These are phyloP conservation scores for Verticillium isaacii DNA, from an alignment of 2,329 filamentous ascomycete genomes.

Conservation along the genomic window DNA sequence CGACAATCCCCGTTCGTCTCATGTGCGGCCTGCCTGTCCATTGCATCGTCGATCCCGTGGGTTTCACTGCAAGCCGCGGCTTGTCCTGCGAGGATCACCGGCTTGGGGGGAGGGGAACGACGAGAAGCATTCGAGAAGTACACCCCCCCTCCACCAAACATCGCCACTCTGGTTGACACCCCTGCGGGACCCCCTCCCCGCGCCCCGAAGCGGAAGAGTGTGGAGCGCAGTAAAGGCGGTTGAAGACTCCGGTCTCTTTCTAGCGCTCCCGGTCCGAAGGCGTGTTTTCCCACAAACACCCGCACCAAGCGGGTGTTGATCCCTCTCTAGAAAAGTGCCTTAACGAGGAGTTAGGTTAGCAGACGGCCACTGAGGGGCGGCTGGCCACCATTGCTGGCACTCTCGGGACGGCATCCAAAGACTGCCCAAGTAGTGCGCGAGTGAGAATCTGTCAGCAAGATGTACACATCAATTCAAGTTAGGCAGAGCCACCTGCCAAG, in stretches of 20 bases:
- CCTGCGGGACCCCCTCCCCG: neutral
- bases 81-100: neutral
- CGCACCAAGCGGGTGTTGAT: neutral
- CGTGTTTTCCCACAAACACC: neutral
- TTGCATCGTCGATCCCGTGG: too few relatives aligned
- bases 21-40: too few relatives aligned
- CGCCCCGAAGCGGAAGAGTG: neutral
- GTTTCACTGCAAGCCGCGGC: neutral
- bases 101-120: neutral
- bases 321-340: neutral
- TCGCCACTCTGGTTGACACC: neutral
- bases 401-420: neutral
- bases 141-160: neutral
- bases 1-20: too few relatives aligned
- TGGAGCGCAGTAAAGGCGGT: neutral
- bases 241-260: neutral
- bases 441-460: too few relatives aligned
- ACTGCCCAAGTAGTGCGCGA: neutral
- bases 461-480: too few relatives aligned
- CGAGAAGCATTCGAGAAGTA: neutral
- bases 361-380: neutral
- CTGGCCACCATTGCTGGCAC: neutral
- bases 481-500: too few relatives aligned
- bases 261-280: neutral
- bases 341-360: neutral